phyloP scores from a whole-genome alignment of 345 rosid species.

The Aquilaria sinensis region DNA sequence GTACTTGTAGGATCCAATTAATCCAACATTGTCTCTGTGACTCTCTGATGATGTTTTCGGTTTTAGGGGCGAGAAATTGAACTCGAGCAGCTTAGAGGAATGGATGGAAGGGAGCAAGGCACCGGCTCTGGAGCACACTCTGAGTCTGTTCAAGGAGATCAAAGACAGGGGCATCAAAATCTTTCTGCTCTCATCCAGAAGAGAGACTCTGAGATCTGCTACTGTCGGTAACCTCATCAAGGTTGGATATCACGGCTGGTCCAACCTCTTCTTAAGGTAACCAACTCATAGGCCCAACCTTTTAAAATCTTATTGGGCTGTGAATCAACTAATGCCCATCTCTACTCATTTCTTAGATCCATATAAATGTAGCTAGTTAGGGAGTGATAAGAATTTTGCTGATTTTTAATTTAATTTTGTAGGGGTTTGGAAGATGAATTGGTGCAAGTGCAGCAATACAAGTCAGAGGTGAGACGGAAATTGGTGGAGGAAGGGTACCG shows the following conservation, averaged over 20 bases:
- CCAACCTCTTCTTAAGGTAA: slow-evolving; percentile 61
- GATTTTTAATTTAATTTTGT: background rate
- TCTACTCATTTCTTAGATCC: too few species aligned
- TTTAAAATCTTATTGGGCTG: background rate
- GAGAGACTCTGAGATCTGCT: slow-evolving; percentile 59
- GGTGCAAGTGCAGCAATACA: slow-evolving; percentile 57
- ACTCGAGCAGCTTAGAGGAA: slow-evolving; percentile 41
- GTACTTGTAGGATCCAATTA: too few species aligned
- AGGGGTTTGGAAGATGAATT: slow-evolving; percentile 63
- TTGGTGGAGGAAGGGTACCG: slow-evolving; percentile 55
- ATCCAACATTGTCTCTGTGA: background rate
- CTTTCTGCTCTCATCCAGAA: slow-evolving; percentile 73
- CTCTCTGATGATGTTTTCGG: background rate
- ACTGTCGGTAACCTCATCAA: slow-evolving; percentile 76
- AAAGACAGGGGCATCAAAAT: slow-evolving; percentile 64
- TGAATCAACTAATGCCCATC: background rate
- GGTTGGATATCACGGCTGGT: slow-evolving; percentile 87
- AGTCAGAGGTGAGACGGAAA: slow-evolving; percentile 43
- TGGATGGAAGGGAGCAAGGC: slow-evolving; percentile 67
- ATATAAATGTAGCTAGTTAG: too few species aligned
- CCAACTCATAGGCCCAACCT: background rate
- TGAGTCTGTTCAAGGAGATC: slow-evolving; percentile 49
- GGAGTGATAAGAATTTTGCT: too few species aligned
- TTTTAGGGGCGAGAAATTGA: slow-evolving; percentile 60
- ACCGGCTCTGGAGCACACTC: slow-evolving; percentile 49